Conservation (phyloP, 805 yeast species). For the Lachancea mirantina region DNA sequence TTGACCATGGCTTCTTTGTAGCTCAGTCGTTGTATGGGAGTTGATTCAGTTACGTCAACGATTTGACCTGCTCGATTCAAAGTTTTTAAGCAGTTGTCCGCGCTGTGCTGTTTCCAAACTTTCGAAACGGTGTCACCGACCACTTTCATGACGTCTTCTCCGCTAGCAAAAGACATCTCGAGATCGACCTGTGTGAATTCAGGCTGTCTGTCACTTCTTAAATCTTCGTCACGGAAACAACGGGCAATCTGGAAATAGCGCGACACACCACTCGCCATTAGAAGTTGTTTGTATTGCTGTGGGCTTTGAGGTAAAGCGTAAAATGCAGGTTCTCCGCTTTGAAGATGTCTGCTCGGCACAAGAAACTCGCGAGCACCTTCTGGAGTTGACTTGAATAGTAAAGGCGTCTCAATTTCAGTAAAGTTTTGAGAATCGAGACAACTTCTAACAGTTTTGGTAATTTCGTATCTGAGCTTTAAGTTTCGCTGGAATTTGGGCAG, state of each 20-base stretch:
- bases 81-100: conserved; percentile 22
- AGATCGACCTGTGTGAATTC: conserved; percentile 96
- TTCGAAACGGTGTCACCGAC: conserved; percentile 50
- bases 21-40: conserved; percentile 39
- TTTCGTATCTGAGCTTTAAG: conserved; percentile 48
- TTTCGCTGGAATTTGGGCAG: conserved; percentile 49
- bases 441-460: conserved; percentile 42
- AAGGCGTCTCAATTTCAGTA: conserved; percentile 86
- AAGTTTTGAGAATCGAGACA: conserved; percentile 42
- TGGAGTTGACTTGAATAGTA: conserved; percentile 90
- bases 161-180: conserved; percentile 80
- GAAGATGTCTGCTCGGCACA: conserved; percentile 73
- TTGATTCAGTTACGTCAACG: conserved; percentile 13
- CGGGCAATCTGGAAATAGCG: conserved; percentile 85
- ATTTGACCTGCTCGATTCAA: conserved; percentile 21
- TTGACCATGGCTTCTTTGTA: conserved; percentile 62
- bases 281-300: conserved; percentile 90
- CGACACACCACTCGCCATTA: conserved; percentile 90
- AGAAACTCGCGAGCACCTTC: conserved; percentile 96
- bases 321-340: conserved; percentile 35
- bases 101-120: conserved; percentile 49
- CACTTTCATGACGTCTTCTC: conserved; percentile 56
- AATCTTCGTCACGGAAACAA: conserved; percentile 94
- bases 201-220: conserved; percentile 92
- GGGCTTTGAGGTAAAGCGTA: conserved; percentile 97